A percentile compares a stretch with the other conserved stretches of the same genome.
phyloP scores from a whole-genome alignment of 1,139 yeast genomes.

The Sporopachydermia cereana region DNA sequence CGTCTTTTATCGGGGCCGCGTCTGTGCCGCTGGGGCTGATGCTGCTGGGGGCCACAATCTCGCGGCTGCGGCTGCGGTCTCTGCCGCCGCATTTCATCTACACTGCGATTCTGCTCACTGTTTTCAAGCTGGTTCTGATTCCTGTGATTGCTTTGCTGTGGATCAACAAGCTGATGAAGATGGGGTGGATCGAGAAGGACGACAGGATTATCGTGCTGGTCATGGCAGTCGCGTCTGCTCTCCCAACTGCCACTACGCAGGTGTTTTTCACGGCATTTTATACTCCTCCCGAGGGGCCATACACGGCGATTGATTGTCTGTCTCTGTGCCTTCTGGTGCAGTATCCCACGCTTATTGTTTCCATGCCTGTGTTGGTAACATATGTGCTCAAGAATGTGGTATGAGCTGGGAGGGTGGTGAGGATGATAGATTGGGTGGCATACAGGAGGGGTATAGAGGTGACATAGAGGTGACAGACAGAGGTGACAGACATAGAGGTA shows the following conservation, averaged over 20 bases:
- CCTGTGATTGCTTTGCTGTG: conserved; percentile 55
- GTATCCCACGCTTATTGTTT: conserved; percentile 45
- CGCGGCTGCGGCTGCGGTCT: conserved; percentile 48
- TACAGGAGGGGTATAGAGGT: too few species aligned
- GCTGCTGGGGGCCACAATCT: conserved; percentile 75
- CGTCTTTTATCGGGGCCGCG: conserved; percentile 73
- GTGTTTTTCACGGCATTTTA: conserved; percentile 78
- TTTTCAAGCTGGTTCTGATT: conserved; percentile 38
- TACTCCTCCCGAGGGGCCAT: conserved; percentile 45
- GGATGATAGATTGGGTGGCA: too few species aligned
- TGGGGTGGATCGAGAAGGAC: conserved; percentile 38
- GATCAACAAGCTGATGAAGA: conserved; percentile 33
- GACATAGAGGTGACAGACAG: too few species aligned
- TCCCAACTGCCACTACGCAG: conserved; percentile 80
- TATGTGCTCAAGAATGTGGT: conserved; percentile 26
- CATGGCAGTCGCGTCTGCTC: conserved; percentile 61
- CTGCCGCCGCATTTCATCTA: conserved; percentile 68
- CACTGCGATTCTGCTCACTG: conserved; percentile 33
- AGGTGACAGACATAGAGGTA: too few species aligned
- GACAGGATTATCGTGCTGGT: conserved; percentile 57
- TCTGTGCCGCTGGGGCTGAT: conserved; percentile 81
- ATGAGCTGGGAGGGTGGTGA: neutral
- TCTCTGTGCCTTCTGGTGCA: conserved; percentile 64
- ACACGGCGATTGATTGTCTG: conserved; percentile 72
- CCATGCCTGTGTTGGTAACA: conserved; percentile 40